Percentiles rank a stretch among this genome's conserved stretches.
phyloP scores from a whole-genome alignment of 169 alveolate species.

The Plasmodium inui region DNA sequence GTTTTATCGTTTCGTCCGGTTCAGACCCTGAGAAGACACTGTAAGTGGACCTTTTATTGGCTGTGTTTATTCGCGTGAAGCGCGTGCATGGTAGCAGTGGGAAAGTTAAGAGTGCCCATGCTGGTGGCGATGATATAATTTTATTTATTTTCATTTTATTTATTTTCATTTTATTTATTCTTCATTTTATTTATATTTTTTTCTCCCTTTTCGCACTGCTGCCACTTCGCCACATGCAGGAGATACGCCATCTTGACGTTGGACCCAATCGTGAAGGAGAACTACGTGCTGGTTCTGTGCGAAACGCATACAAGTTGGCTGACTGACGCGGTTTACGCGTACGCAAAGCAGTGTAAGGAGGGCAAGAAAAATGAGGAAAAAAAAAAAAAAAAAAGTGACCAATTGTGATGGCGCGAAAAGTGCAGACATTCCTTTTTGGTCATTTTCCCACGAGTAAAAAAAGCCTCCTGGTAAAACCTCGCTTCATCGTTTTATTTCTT shows the following conservation, averaged over 20 bases:
- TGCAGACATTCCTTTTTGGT: not conserved
- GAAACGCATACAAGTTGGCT: constrained; percentile 71
- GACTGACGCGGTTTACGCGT: constrained; percentile 50
- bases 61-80: not conserved
- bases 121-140: not conserved
- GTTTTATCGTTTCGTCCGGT: constrained; percentile 65
- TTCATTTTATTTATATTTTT: not conserved
- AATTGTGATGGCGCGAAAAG: not conserved
- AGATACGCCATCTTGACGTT: constrained; percentile 61
- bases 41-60: constrained; percentile 5
- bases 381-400: not conserved
- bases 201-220: not conserved
- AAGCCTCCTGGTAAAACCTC: not conserved
- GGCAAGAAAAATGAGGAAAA: constrained; percentile 10
- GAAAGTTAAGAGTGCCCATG: not conserved
- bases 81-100: not conserved
- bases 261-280: constrained; percentile 61
- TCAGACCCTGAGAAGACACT: constrained; percentile 67
- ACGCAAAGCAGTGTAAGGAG: constrained; percentile 68
- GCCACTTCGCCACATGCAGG: not conserved
- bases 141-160: not conserved
- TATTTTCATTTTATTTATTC: too few species aligned
- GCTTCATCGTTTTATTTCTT: not conserved
- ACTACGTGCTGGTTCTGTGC: constrained; percentile 51
- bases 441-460: not conserved